Evolutionary conservation across 164 flowering plant genomes (phyloP), one percentile per base, ranked within the genome.

Genomic region (Houttuynia cordata): DNA sequence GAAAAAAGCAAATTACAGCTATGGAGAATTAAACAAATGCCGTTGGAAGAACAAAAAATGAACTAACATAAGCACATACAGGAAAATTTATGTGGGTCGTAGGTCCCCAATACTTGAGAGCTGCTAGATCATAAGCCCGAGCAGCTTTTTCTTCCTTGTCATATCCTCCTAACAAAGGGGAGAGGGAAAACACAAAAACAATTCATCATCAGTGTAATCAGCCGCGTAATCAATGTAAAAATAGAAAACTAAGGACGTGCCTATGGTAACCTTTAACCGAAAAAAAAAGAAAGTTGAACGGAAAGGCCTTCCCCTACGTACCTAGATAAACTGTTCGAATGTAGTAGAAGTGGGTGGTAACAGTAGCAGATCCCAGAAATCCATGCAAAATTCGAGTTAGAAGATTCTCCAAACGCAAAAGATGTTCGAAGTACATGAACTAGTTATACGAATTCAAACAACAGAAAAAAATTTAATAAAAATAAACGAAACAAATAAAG

Each of bases 91-190:
- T 83, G 61, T 86, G 91, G 51, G 96, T 89, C 0, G 93, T 74
- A 57, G 91, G 79, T 51, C 96, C 96, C 96, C 96, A 88, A 64
- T 88, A 88, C 71, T 88, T 88, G n/a, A 89, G 73, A 21, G 93
- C 96, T 67, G 96, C 96, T 64, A 89, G 73, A 77, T 89, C 96
- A 76, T 89, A 89, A 62, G 96, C 91, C 56, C 79, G 77, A 1
- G 96, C 94, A 67, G 97, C 97, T 59, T 85, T 89, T 39, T 89
- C 97, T 69, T 89, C 97, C 60, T 79, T 83, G 53, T 87, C 97
- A 75, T 89, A 89, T 13, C 97, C 97, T 65, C 97, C 97, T 86
- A 65, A 67, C 59, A 23, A 66, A 56, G 40, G 45, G 14, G 17
- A 8, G 53, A 3, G 10, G 18, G 51, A n/a, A 42, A 21, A 19